phyloP scores from a whole-genome alignment of 805 yeast genomes.

The Saccharomycopsis synnaedendra region DNA sequence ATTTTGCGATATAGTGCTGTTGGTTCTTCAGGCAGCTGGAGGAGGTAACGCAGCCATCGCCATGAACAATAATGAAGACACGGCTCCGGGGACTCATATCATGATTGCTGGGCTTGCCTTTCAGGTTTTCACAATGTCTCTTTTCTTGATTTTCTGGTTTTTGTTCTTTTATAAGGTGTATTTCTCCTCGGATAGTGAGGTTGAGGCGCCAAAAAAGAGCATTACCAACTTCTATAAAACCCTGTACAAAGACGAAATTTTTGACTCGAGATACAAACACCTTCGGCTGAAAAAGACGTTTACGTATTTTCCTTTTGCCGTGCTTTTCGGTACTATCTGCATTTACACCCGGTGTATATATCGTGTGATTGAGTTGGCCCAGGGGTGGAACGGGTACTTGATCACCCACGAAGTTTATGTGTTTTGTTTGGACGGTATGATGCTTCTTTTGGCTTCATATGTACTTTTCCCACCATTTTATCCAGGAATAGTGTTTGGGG shows the following conservation, averaged over 20 bases:
- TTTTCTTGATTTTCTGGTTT: conserved; percentile 42
- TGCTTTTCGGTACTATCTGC: conserved; percentile 37
- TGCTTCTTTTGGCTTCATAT: conserved; percentile 41
- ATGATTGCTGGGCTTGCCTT: conserved; percentile 73
- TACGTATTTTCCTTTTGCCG: conserved; percentile 31
- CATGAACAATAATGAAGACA: conserved; percentile 8
- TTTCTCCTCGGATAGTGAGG: neutral
- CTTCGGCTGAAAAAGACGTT: conserved; percentile 29
- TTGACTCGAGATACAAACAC: conserved; percentile 25
- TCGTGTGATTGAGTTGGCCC: conserved; percentile 59
- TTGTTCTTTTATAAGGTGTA: conserved; percentile 34
- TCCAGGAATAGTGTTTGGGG: conserved; percentile 52
- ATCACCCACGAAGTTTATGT: conserved; percentile 51
- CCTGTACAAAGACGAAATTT: conserved; percentile 17
- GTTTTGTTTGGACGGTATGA: conserved; percentile 48
- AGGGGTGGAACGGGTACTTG: conserved; percentile 62
- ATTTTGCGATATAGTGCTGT: conserved; percentile 49
- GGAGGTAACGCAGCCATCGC: conserved; percentile 55
- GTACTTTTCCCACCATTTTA: conserved; percentile 37
- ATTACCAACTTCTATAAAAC: conserved; percentile 2
- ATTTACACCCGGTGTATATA: conserved; percentile 61
- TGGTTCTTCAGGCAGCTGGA: conserved; percentile 62
- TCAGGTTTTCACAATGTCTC: conserved; percentile 60
- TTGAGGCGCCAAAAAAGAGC: neutral
- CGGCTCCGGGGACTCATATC: conserved; percentile 42